Evolutionary conservation across 345 rosid species (phyloP), one percentile per base, ranked within the genome.

Genomic region (Corchorus capsularis): DNA sequence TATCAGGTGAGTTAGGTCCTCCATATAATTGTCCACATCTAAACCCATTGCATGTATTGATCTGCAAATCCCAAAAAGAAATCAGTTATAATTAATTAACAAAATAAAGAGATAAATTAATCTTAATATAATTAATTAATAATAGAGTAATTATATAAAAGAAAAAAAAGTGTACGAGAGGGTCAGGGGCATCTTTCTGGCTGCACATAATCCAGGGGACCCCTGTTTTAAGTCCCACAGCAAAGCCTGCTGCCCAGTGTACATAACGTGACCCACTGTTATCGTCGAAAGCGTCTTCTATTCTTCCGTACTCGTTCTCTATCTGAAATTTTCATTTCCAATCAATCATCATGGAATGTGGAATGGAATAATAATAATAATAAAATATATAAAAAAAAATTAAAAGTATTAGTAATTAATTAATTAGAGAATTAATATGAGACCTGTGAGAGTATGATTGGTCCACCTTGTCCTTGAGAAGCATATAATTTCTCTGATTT

Each of bases 121-220:
- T 41, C 14, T 15, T 8, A 15, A 10, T n/a, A 55, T 9, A 7
- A 32, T 53, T 54, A 34, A n/a, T n/a, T 46, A 16, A 14, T 1
- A 39, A n/a, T n/a, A n/a, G 69, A 73, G 8, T 0, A 22, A n/a
- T n/a, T n/a, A n/a, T n/a, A n/a, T n/a, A n/a, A n/a, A n/a, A n/a
- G n/a, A n/a, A n/a, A n/a, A n/a, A n/a, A 35, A 46, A 10, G 71
- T 82, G 49, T 70, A 93, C 97, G 87, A 93, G 85, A 2, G 93
- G 88, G 72, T 86, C 85, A 61, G 97, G 95, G 76, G 97, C 97
- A 64, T 94, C 95, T 74, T 82, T 72, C 84, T 94, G 97, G 81
- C 87, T 92, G 80, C 97, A 92, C 95, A 93, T 93, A 35, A 86
- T 85, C 97, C 97, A 94, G 16, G 98, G 98, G 37, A 90, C 93